Evolutionary conservation across 352 stramenopile genomes (phyloP).

Genomic region (Globisporangium cederbergense): DNA sequence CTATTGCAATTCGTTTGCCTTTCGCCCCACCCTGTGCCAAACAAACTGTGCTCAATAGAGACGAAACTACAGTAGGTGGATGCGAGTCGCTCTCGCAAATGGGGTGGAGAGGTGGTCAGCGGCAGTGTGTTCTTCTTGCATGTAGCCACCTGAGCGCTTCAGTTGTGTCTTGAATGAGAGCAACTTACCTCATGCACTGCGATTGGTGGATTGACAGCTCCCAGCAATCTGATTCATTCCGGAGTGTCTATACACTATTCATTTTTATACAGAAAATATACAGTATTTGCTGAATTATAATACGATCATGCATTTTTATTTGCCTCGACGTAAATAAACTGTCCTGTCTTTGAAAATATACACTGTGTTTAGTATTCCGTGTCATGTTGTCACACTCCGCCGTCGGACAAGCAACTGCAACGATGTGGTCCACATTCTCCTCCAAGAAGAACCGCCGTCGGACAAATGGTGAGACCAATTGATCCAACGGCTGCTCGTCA

Average conservation of each 20-base stretch:
- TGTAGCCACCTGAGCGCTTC: no score
- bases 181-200: neutral
- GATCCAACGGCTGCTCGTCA: neutral
- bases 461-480: neutral
- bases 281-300: neutral
- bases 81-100: no score
- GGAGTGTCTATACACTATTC: neutral
- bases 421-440: neutral
- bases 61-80: no score
- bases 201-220: neutral
- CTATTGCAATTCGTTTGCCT: no score
- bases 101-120: no score
- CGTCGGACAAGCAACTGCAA: neutral
- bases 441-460: neutral
- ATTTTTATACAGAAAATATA: no score
- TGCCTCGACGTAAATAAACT: neutral
- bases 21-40: no score
- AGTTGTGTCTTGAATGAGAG: no score
- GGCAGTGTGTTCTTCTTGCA: no score
- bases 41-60: no score
- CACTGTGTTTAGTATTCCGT: neutral
- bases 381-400: neutral
- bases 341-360: no score
- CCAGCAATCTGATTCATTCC: neutral
- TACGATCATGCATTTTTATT: neutral